These are phyloP conservation scores for Aspergillus heteromorphus DNA, from an alignment of 495 filamentous ascomycete genomes.

Conservation along the genomic window DNA sequence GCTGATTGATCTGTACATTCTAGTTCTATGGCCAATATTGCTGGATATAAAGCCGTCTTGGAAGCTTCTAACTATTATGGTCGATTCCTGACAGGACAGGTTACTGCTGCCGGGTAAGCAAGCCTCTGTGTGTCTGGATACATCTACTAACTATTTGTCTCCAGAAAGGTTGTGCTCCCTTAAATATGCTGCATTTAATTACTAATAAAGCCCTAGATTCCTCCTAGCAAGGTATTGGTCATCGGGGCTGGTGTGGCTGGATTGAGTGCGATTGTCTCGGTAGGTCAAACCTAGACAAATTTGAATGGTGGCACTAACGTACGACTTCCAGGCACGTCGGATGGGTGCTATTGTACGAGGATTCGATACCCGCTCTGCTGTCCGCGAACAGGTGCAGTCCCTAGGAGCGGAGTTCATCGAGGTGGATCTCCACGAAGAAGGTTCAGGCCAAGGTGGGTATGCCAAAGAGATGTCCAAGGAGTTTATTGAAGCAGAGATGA, in stretches of 20 bases:
- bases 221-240: slow-evolving; percentile 75
- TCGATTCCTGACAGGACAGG: slow-evolving; percentile 75
- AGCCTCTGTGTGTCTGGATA: not conserved
- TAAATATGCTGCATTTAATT: not conserved
- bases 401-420: slow-evolving; percentile 80
- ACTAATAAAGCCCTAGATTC: slow-evolving; percentile 48
- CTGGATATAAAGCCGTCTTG: slow-evolving; percentile 78
- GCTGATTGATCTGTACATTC: not conserved
- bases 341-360: slow-evolving; percentile 80
- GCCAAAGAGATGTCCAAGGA: slow-evolving; percentile 86
- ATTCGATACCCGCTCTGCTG: slow-evolving; percentile 74
- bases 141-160: slow-evolving; percentile 3
- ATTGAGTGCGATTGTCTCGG: slow-evolving; percentile 71
- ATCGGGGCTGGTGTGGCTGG: slow-evolving; percentile 81
- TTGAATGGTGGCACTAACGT: not conserved
- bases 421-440: slow-evolving; percentile 77
- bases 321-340: slow-evolving; percentile 47
- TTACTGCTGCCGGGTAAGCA: slow-evolving; percentile 64
- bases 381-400: slow-evolving; percentile 78
- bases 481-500: slow-evolving; percentile 85
- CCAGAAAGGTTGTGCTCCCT: slow-evolving; percentile 12
- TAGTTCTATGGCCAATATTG: slow-evolving; percentile 81
- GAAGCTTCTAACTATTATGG: slow-evolving; percentile 81
- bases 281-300: slow-evolving; percentile 6
- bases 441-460: slow-evolving; percentile 74